Evolutionary conservation across 345 rosid species (phyloP), one percentile per base, ranked within the genome.

Genomic region (Heritiera littoralis): DNA sequence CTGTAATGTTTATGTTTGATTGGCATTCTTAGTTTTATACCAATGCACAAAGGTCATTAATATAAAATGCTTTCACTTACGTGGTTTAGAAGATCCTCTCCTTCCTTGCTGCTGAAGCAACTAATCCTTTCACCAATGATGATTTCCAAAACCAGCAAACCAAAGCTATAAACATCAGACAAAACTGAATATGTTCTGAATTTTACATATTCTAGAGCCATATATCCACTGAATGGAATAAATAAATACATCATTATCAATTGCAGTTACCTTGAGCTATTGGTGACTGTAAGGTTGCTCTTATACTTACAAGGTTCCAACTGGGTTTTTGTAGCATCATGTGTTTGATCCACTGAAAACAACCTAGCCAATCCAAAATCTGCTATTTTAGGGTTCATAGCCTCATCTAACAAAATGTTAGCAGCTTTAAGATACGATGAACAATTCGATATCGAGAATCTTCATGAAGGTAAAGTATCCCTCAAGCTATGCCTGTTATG

Each of bases 331-430:
- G 89, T 84, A 12, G 55, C 55, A 51, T 51, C 55, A 13, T 51
- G n/a, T 32, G 87, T 84, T 76, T 89, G 81, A 71, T 86, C 87
- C 78, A 83, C 60, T 9, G 43, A 72, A 11, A 88, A 84, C 6
- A 89, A 10, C n/a, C 84, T 88, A 1, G 90, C 92, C 86, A 88
- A 85, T 46, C 89, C 88, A 0, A 89, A 89, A 66, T 86, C 84
- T 7, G 88, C 52, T 49, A 89, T 88, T 59, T 84, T 89, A 0
- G 91, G 89, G 28, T 78, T 83, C 89, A 85, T 84, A 9, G 85
- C 83, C 0, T 41, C 83, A 40, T 85, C 90, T 51, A 89, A 65
- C 17, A 89, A 73, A 55, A 89, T 70, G 12, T 89, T 89, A 11
- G 87, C 66, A 0, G 91, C 87, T 59, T 89, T 89, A 0, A 89